Evolutionary conservation across 1,284 basidiomycete species (phyloP).

Genomic region (Rhodotorula glutinis): DNA sequence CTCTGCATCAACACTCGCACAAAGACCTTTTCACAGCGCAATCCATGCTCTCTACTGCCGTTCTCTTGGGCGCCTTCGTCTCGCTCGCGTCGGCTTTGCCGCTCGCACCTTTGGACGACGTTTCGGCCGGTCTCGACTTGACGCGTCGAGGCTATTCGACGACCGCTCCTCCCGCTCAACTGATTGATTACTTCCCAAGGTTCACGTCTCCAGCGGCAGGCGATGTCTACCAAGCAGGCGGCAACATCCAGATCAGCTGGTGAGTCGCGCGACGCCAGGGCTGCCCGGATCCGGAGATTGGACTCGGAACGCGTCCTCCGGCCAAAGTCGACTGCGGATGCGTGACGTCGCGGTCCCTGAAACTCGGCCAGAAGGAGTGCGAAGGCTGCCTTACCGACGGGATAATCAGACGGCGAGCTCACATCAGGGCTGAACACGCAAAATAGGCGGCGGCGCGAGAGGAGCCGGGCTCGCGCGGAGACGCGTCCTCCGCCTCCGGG

Average conservation of each 20-base stretch:
- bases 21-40: not conserved
- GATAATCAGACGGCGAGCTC: too few species aligned
- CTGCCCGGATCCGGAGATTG: too few species aligned
- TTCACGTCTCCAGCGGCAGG: not conserved
- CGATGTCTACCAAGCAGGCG: slow-evolving; percentile 8
- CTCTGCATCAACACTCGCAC: not conserved
- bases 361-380: too few species aligned
- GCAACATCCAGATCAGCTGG: slow-evolving; percentile 8
- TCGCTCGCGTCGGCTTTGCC: not conserved
- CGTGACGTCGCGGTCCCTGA: too few species aligned
- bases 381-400: too few species aligned
- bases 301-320: too few species aligned
- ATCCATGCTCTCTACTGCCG: not conserved
- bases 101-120: slow-evolving; percentile 1
- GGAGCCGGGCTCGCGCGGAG: too few species aligned
- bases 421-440: too few species aligned
- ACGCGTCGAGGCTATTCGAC: not conserved
- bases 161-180: not conserved
- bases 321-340: too few species aligned
- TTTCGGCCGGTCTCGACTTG: not conserved
- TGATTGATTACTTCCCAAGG: slow-evolving; percentile 21
- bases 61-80: not conserved
- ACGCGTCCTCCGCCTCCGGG: too few species aligned
- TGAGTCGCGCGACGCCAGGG: slow-evolving; percentile 3
- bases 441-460: too few species aligned